Evolutionary conservation across 768 basidiomycete species (phyloP), one percentile per base, ranked within the genome.

Genomic region (Amylocystis lapponica): DNA sequence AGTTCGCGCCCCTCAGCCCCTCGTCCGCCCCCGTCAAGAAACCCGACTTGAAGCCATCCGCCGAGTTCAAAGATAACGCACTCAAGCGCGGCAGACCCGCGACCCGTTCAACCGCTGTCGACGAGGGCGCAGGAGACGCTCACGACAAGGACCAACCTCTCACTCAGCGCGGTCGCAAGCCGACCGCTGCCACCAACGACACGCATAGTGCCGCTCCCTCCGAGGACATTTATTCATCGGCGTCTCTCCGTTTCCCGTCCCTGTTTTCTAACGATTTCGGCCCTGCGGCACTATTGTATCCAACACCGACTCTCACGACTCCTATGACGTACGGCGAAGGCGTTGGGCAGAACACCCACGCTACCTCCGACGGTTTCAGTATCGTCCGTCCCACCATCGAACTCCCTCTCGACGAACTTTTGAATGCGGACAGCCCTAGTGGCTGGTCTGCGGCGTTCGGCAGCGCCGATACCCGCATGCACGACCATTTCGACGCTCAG

Each of bases 311-410:
- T n/a, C 60, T 78, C 27, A 76, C 82, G 60, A 81, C 70, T 48
- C 60, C 72, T 42, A 75, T 82, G 76, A 85, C 79, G 55, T 89
- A 89, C 60, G 87, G 85, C 41, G 87, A 89, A 64, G 86, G 80
- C 36, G 69, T 81, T 54, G 75, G 66, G 55, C 57, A 52, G 43
- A 53, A 47, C 46, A 47, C 67, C 46, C 65, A 68, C 48, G 63
- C 67, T 16, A 57, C 59, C 45, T 67, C 75, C 19, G 74, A 78
- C 44, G 65, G 71, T 26, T 75, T 87, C 55, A 74, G 73, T 61
- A 79, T 90, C 48, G 60, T 64, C 17, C 79, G 87, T 10, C 89
- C 87, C 0, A 90, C 89, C 32, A 89, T 90, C 56, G 87, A 91
- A 58, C 77, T 90, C 21, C 82, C 84, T 4, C 75, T 91, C n/a